Conservation (phyloP, 305 asterid species). For the Solanum hybrid region DNA sequence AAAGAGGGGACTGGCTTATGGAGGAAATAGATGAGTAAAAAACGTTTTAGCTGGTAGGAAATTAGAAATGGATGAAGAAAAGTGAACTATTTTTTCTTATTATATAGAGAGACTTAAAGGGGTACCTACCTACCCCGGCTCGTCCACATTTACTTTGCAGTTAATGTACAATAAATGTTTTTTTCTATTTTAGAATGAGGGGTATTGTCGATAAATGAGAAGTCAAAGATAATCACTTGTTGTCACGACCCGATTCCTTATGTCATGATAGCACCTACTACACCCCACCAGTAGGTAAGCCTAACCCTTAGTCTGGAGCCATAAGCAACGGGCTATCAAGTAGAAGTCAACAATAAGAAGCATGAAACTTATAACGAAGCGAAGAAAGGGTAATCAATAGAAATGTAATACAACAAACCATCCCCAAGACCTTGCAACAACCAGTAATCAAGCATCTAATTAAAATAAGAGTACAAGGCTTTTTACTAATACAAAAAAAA, state of each 20-base stretch:
- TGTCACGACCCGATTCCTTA: neutral
- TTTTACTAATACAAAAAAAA: neutral
- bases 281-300: neutral
- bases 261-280: neutral
- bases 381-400: neutral
- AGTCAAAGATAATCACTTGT: neutral
- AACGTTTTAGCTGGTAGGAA: neutral
- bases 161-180: neutral
- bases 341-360: neutral
- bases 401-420: neutral
- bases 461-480: neutral
- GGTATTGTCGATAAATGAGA: neutral
- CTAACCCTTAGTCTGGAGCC: neutral
- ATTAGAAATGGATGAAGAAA: neutral
- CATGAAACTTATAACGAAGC: neutral
- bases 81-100: neutral
- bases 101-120: too few relatives aligned
- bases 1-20: neutral
- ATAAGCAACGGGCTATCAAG: neutral
- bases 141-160: neutral
- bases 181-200: neutral
- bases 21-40: neutral
- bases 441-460: too few relatives aligned
- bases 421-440: neutral
- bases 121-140: neutral